Evolutionary conservation across 2,329 filamentous ascomycete species (phyloP), one percentile per base, ranked within the genome.

Genomic region (Penicillium sp.): DNA sequence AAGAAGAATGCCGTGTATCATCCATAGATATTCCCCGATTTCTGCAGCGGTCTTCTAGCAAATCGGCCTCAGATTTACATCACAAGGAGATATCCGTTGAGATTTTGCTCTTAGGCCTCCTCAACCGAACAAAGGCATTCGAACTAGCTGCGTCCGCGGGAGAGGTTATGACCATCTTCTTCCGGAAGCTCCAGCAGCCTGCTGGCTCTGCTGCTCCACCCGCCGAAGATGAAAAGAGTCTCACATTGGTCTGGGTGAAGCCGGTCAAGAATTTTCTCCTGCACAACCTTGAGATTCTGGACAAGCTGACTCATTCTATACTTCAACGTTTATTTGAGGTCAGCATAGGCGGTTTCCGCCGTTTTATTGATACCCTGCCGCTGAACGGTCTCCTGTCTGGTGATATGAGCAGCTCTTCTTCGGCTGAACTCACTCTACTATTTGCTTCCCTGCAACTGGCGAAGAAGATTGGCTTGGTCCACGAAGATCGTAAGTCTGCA

Each of bases 391-490:
- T 82, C n/a, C 73, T 83, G 13, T 81, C 76, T 59, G 82, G 77
- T 63, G 80, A 81, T 46, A 77, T 77, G 49, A 78, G 73, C 38
- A 75, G 79, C 57, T 80, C 82, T 21, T 75, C 86, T 29, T 82
- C 86, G 57, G 76, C 82, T 15, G 82, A 86, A 56, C 83, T 86
- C 0, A 79, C 88, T 48, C 76, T 92, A 9, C 86, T 88, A 66
- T 81, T 92, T 47, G 84, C 88, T 49, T 85, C 88, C n/a, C 79
- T 92, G 48, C 88, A 91, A 66, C 84, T 88, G 17, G 90, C 88
- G 15, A 92, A 91, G 75, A 90, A 90, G 70, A 79, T 85, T 44
- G 89, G 89, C 1, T 77, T 91, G 19, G 86, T 92, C 1, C 88
- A 89, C 62, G 90, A 91, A 68, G 86, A 89, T 66, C 82, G 87